Evolutionary conservation across 139 green algal genomes (phyloP).

Genomic region (Ostreobium quekettii): DNA sequence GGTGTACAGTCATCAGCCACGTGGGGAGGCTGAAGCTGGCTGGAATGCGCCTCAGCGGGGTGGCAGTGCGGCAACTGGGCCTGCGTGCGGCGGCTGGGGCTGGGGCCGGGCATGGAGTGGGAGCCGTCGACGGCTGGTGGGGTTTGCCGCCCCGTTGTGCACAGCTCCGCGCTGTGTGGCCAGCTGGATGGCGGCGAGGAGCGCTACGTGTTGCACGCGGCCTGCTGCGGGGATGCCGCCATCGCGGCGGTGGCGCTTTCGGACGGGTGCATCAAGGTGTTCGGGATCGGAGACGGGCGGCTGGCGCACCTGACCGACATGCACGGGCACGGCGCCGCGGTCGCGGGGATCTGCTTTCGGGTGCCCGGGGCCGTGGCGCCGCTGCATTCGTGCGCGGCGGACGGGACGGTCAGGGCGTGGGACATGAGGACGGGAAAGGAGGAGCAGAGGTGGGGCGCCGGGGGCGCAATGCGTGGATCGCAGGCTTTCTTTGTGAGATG

Average conservation of each 20-base stretch:
- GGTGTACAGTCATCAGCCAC: not conserved
- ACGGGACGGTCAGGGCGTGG: not conserved
- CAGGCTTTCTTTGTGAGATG: no score
- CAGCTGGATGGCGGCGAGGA: no score
- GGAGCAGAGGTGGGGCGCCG: not conserved
- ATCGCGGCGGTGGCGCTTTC: not conserved
- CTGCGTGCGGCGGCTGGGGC: not conserved
- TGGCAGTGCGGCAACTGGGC: not conserved
- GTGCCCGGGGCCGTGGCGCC: no score
- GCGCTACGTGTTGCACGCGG: not conserved
- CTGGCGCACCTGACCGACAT: not conserved
- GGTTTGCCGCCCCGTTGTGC: not conserved
- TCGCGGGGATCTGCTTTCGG: not conserved
- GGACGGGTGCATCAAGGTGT: not conserved
- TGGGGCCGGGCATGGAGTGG: not conserved
- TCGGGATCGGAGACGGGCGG: not conserved
- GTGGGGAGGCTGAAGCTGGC: not conserved
- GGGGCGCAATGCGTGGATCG: no score
- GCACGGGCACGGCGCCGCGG: not conserved
- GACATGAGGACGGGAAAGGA: not conserved
- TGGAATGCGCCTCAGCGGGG: not conserved
- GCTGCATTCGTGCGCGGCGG: not conserved
- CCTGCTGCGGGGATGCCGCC: not conserved
- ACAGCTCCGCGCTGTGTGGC: not conserved
- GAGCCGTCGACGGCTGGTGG: no score